A percentile compares a stretch with the other conserved stretches of the same genome.
Conservation (phyloP, 768 basidiomycete genomes). For the Phaeolepiota aurea region DNA sequence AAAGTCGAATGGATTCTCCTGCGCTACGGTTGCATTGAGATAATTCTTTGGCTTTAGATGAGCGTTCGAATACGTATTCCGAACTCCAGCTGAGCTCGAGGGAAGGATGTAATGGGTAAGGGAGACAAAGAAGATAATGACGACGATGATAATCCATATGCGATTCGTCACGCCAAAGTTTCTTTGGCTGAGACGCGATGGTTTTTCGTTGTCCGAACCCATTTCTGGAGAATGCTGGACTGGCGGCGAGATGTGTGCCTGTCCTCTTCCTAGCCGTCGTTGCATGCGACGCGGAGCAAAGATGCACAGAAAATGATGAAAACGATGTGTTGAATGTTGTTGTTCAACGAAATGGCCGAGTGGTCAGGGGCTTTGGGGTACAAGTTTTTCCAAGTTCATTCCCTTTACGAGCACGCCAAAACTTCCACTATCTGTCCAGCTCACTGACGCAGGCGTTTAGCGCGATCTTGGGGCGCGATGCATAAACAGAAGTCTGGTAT, state of each 20-base stretch:
- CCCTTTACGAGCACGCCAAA: too few relatives aligned
- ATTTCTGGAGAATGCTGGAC: constrained; percentile 28
- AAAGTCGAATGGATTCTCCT: constrained; percentile 78
- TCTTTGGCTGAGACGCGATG: constrained; percentile 47
- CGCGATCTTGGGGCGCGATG: constrained; percentile 1
- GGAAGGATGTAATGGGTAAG: constrained; percentile 52
- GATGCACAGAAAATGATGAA: not conserved
- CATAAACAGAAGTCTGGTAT: not conserved
- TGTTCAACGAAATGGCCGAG: too few relatives aligned
- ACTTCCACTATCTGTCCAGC: not conserved
- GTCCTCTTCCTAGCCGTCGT: constrained; percentile 42
- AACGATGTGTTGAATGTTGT: not conserved
- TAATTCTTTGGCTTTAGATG: constrained; percentile 73
- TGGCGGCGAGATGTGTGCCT: constrained; percentile 49
- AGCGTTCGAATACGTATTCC: constrained; percentile 28
- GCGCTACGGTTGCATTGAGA: constrained; percentile 51
- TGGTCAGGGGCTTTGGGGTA: too few relatives aligned
- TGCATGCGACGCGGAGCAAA: constrained; percentile 36
- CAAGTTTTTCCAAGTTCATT: too few relatives aligned
- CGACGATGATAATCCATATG: constrained; percentile 53
- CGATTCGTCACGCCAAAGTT: constrained; percentile 57
- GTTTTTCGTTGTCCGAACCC: constrained; percentile 38
- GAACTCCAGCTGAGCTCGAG: constrained; percentile 13
- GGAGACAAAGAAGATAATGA: constrained; percentile 45
- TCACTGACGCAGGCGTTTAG: not conserved